Base-by-base conservation (phyloP, 441 rosid genomes). In the Arabidopsis lyrata region DNA sequence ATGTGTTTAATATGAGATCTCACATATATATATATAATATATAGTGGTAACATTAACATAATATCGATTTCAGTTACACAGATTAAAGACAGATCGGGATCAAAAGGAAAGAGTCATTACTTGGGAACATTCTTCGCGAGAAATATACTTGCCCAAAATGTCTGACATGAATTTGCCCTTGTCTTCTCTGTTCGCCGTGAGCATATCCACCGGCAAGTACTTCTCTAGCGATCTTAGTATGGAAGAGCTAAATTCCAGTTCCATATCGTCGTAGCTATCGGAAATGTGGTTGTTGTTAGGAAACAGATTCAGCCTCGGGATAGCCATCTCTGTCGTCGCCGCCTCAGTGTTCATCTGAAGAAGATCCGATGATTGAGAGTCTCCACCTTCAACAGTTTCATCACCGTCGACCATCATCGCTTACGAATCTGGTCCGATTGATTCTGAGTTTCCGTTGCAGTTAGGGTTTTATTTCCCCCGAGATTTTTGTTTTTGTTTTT, bases 121-220 rank as follows among this genome's bases (percentile, higher is more conserved):
- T 73, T 83, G 80, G 76, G 81, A 81, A 22, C 34, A 31, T 4
- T 91, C 93, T 41, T 83, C 74, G 86, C n/a, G 91, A 93, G 20
- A 29, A 24, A 24, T 24, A 3, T 24, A 24, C 4, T 24, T 24
- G 27, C 27, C 27, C 27, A 24, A 24, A 54, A 54, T 54, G 41
- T 87, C 90, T 34, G 84, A 83, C 95, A 91, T 86, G 85, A 89
- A 86, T 83, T 82, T 86, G 38, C 78, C 83, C 77, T 89, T 91
- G 12, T 87, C 87, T 15, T 89, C 90, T 72, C 89, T 29, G 5
- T 14, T 54, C 11, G 4, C 2, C 59, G 59, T 31, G 80, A 14
- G 85, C 84, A 91, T 78, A 67, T 48, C 52, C 14, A 86, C 85
- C 1, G 97, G 95, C 86, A 89, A 77, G 82, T 91, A 83, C 68